Conservation (phyloP, 2,329 filamentous ascomycete genomes). For the Aspergillus quadricinctus region DNA sequence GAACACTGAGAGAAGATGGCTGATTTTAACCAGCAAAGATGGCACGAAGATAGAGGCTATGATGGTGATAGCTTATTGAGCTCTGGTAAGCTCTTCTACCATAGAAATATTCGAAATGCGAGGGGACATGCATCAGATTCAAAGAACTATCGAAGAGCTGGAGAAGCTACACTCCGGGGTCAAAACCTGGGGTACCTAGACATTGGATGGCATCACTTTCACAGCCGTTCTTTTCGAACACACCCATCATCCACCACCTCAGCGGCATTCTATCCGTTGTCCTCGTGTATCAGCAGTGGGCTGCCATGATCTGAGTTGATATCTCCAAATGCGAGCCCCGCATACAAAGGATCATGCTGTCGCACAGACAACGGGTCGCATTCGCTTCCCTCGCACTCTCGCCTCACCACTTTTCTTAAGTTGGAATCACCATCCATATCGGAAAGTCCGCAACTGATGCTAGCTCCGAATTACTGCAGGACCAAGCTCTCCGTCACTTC, state of each 20-base stretch:
- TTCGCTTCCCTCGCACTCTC: no score
- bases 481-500: not conserved
- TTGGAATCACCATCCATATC: not conserved
- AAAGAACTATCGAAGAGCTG: no score
- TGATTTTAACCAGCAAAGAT: not conserved
- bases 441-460: conserved; percentile 4
- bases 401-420: not conserved
- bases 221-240: not conserved
- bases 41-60: not conserved
- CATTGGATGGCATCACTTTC: not conserved
- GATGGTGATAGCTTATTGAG: not conserved
- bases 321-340: not conserved
- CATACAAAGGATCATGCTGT: no score
- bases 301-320: not conserved
- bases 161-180: not conserved
- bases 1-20: not conserved
- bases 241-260: no score
- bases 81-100: not conserved
- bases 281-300: not conserved
- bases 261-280: no score
- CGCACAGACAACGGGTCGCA: no score
- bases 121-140: not conserved
- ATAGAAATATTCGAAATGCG: not conserved
- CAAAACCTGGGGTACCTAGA: not conserved
- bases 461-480: not conserved